A percentile compares a stretch with the other conserved stretches of the same genome.
These are phyloP conservation scores for Venturia carpophila DNA, from an alignment of 2,329 filamentous ascomycete species.

Conservation along the genomic window DNA sequence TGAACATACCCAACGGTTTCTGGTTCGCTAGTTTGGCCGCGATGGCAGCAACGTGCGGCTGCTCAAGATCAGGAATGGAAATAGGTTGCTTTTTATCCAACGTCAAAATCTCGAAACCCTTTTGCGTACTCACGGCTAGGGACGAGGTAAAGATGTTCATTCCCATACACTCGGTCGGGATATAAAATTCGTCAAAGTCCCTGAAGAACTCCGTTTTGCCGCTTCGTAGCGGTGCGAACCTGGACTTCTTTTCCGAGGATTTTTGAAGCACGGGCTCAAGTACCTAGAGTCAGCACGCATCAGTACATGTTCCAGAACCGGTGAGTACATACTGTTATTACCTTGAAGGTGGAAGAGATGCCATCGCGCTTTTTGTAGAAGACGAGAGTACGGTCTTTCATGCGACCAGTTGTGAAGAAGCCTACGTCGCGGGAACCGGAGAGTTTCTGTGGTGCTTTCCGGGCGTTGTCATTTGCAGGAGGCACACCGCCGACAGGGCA, in stretches of 20 bases:
- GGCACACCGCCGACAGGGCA: conserved; percentile 48
- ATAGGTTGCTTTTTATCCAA: conserved; percentile 95
- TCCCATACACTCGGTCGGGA: conserved; percentile 87
- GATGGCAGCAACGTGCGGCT: conserved; percentile 74
- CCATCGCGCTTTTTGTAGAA: conserved; percentile 97
- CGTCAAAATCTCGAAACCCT: conserved; percentile 91
- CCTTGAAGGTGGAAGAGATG: conserved; percentile 83
- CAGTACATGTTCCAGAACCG: conserved; percentile 11
- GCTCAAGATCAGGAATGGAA: conserved; percentile 81
- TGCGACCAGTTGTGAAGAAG: conserved; percentile 90
- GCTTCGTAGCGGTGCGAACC: conserved; percentile 49
- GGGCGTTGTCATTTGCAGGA: conserved; percentile 60
- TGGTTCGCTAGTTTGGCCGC: conserved; percentile 75
- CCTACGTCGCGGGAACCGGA: conserved; percentile 83
- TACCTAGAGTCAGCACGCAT: conserved; percentile 45
- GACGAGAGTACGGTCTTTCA: conserved; percentile 92
- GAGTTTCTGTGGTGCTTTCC: conserved; percentile 84
- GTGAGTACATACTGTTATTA: conserved; percentile 22
- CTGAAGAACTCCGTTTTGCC: conserved; percentile 91
- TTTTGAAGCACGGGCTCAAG: conserved; percentile 94
- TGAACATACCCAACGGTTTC: conserved; percentile 90
- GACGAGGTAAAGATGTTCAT: conserved; percentile 95
- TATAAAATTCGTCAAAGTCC: conserved; percentile 98
- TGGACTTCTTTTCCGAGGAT: conserved; percentile 71
- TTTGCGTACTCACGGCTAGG: conserved; percentile 81